Base-by-base conservation (phyloP, 2,329 filamentous ascomycete genomes). In the Leptographium wingfieldii region DNA sequence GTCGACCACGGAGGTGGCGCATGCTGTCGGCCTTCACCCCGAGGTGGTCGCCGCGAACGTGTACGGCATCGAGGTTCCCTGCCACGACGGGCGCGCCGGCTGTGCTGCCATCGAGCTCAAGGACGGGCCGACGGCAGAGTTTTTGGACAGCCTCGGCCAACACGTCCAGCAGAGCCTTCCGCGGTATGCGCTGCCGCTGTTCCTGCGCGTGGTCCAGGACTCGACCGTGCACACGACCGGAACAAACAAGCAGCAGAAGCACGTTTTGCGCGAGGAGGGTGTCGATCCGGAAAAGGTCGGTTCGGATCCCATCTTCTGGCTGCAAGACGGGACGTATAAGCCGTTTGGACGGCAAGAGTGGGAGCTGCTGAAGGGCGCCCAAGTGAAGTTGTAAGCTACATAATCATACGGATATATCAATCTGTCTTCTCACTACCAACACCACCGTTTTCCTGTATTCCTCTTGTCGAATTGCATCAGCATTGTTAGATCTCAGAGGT, bases 161-260 rank as follows among this genome's bases (percentile, higher is more conserved):
- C 84, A 90, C 66, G 80, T 80, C 0, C 68, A 74, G 16, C 70
- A 71, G 7, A 74, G 74, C 7, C 74, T 95, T 31, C 90, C 91
- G 0, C 80, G 78, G 56, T 95, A 88, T 67, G 90, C 90, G 0
- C 80, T 85, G 5, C 91, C 91, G 0, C 66, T 94, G 0, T 96
- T 95, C 72, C 69, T 96, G 55, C 79, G 91, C 14, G 72, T 91
- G 6, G 79, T 85, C 9, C 76, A 73, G 31, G 78, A 80, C 31
- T 72, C 80, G 54, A 71, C 74, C 3, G 78, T 83, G 65, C 82
- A 87, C 67, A 78, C 83, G 1, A 95, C 91, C 5, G 90, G 90
- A 0, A 96, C 90, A 55, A 88, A 90, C 68, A 96, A 96, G 77
- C 88, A 95, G 74, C 87, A 92, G 73, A 96, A 96, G 72, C 82